Evolutionary conservation across 2,329 filamentous ascomycete genomes (phyloP).

Genomic region (Aureobasidium sp.): DNA sequence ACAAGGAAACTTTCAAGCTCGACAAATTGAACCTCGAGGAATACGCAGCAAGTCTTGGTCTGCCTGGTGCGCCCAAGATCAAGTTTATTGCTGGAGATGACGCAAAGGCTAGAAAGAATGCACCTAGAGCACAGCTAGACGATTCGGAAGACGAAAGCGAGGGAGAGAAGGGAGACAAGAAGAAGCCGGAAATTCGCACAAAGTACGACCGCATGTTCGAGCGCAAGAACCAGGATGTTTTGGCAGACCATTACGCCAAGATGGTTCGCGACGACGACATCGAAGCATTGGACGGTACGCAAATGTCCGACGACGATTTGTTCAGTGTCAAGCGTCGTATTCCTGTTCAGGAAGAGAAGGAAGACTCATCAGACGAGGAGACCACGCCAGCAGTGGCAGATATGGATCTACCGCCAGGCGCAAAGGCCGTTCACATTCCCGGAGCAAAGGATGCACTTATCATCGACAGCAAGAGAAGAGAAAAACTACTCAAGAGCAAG

Average conservation of each 20-base stretch:
- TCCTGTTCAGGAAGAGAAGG: constrained; percentile 54
- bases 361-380: constrained; percentile 32
- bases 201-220: constrained; percentile 99
- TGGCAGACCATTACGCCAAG: constrained; percentile 90
- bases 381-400: constrained; percentile 42
- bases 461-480: constrained; percentile 88
- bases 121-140: constrained; percentile 57
- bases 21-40: constrained; percentile 77
- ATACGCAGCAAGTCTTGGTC: constrained; percentile 75
- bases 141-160: constrained; percentile 55
- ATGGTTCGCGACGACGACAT: constrained; percentile 58
- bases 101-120: constrained; percentile 80
- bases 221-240: constrained; percentile 86
- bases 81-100: constrained; percentile 89
- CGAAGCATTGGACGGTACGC: constrained; percentile 29
- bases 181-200: constrained; percentile 69
- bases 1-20: constrained; percentile 86
- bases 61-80: constrained; percentile 87
- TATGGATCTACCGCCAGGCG: constrained; percentile 36
- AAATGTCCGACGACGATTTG: constrained; percentile 56
- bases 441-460: constrained; percentile 64
- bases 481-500: constrained; percentile 92
- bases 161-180: constrained; percentile 39
- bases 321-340: constrained; percentile 91
- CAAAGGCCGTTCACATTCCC: constrained; percentile 56